Base-by-base conservation (phyloP, 1,284 basidiomycete species). In the Naganishia cerealis region DNA sequence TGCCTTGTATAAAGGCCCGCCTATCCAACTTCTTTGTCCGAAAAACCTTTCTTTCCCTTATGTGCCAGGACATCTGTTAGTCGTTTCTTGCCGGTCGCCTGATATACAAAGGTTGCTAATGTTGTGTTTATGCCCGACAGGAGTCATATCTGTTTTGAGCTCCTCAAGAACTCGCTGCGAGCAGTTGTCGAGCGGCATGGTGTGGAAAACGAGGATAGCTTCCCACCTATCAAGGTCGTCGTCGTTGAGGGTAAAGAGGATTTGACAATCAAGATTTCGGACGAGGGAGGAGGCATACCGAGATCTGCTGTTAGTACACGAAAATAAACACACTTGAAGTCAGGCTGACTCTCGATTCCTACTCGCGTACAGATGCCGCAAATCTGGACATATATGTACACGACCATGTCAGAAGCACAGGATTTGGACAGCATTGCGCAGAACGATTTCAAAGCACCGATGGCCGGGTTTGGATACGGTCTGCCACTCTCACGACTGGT, bases 191-290 rank as follows among this genome's bases (percentile, higher is more conserved):
- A 99, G 81, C 87, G 92, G 1, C 92, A 88, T 78, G 80, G 80
- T 18, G 87, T 87, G 2, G 90, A 93, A 66, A 85, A 87, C 72
- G 92, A 93, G 76, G 87, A 88, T 71, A 75, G 80, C 56, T 93
- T 90, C 82, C 95, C 96, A 24, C 91, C 94, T 0, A 97, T 99
- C 84, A 96, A 95, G 81, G 92, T 97, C 50, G 87, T 99, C 68
- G 95, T 98, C 26, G 92, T 97, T 1, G 94, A 98, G 78, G 93
- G 93, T 15, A 90, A 87, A 67, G 85, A 86, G 79, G 95, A 99
- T 79, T 98, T 99, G 75, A 99, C 95, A 9, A 94, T 99, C 86
- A 99, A 99, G 86, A 98, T 99, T 73, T 87, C 86, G 26, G 91
- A 93, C 79, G 95, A 99, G 78, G 95, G 95, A 12, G 96, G 95